Percentiles rank a stretch among this genome's conserved stretches.
Conservation (phyloP, 2,329 filamentous ascomycete genomes). For the Ophiognomonia clavigignenti-juglandacearum region DNA sequence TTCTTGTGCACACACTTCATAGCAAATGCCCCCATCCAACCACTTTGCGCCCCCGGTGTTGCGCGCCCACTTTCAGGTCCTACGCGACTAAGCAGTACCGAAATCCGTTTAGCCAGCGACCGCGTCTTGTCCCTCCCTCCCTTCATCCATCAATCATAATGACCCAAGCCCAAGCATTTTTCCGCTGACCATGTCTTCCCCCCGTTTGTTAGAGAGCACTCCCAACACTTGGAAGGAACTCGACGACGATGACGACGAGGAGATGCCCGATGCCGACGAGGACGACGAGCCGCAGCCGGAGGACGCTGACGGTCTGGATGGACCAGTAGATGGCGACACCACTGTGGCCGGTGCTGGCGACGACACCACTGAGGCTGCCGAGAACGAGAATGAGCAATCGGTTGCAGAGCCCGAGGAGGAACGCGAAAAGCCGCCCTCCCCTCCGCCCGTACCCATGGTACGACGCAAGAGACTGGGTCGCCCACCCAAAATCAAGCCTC, state of each 20-base stretch:
- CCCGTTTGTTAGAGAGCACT: conserved; percentile 34
- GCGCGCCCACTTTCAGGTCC: too few relatives aligned
- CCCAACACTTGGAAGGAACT: conserved; percentile 37
- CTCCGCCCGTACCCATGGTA: conserved; percentile 57
- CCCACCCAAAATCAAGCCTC: conserved; percentile 77
- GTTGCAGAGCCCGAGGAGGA: conserved; percentile 32
- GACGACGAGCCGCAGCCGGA: conserved; percentile 29
- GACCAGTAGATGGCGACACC: conserved; percentile 28
- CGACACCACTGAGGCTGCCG: conserved; percentile 26
- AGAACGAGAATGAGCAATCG: conserved; percentile 37
- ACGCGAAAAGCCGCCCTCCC: conserved; percentile 45
- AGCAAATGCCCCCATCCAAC: not conserved
- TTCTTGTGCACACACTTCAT: conserved; percentile 6
- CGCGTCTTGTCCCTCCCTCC: not conserved
- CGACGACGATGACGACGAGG: conserved; percentile 43
- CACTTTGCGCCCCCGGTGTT: too few relatives aligned
- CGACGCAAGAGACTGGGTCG: conserved; percentile 77
- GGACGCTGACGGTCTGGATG: conserved; percentile 23
- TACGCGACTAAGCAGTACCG: too few relatives aligned
- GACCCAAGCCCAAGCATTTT: not conserved
- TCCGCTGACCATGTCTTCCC: not conserved
- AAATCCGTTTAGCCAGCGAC: too few relatives aligned
- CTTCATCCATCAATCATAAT: not conserved
- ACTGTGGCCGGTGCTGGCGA: not conserved
- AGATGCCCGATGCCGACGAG: conserved; percentile 38